Conservation (phyloP, 176 grass and related monocot species). For the Metroxylon sagu region DNA sequence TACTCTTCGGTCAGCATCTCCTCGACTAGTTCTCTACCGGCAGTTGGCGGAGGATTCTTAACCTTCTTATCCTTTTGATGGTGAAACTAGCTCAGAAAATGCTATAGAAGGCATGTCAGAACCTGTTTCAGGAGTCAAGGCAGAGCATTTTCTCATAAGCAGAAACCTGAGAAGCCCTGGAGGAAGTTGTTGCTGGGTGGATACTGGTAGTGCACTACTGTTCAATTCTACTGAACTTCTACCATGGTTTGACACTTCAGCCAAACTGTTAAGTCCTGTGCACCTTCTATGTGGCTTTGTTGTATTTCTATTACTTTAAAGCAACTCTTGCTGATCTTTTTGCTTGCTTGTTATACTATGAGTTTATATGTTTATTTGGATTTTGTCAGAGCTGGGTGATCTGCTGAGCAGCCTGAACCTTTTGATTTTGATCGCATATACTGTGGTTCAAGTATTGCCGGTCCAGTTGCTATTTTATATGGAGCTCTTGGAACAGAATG, state of each 20-base stretch:
- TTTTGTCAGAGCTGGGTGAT: slow-evolving; percentile 33
- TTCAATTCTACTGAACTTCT: slow-evolving; percentile 52
- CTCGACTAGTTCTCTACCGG: slow-evolving; percentile 70
- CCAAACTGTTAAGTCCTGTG: slow-evolving; percentile 28
- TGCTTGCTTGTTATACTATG: slow-evolving; percentile 9
- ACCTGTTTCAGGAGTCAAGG: slow-evolving; percentile 28
- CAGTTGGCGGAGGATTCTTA: slow-evolving; percentile 84
- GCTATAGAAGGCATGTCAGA: slow-evolving; percentile 16
- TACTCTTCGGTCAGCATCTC: slow-evolving; percentile 82
- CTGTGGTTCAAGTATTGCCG: slow-evolving; percentile 39
- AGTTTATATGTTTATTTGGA: slow-evolving; percentile 28
- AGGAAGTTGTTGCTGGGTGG: slow-evolving; percentile 89
- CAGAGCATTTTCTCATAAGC: slow-evolving; percentile 15
- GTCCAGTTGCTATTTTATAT: slow-evolving; percentile 70
- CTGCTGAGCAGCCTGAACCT: slow-evolving; percentile 54
- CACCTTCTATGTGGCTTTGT: slow-evolving; percentile 5
- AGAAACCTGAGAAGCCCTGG: slow-evolving; percentile 23
- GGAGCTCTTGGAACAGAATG: slow-evolving; percentile 94
- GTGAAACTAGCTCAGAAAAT: slow-evolving; percentile 1
- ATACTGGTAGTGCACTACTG: slow-evolving; percentile 54
- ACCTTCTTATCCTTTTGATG: slow-evolving; percentile 43
- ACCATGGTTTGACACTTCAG: slow-evolving; percentile 56
- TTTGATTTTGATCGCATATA: slow-evolving; percentile 96
- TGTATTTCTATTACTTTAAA: slow-evolving; percentile 5
- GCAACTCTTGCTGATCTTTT: slow-evolving; percentile 12